Evolutionary conservation across 228 moss, liverwort and hornwort species (phyloP).

Genomic region (Sphagnum magellanicum): DNA sequence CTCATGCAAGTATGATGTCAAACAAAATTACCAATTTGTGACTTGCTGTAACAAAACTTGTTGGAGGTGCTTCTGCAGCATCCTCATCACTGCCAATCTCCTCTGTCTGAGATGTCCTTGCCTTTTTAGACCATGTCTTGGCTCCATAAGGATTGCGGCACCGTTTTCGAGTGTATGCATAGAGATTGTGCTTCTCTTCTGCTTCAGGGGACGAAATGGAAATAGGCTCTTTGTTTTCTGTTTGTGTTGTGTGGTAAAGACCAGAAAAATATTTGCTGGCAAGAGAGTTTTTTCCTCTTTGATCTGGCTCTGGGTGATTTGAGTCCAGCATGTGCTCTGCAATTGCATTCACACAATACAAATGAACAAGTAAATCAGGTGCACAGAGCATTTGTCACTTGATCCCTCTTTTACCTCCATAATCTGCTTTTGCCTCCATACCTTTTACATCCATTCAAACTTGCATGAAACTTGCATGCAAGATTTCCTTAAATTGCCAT

Average conservation of each 20-base stretch:
- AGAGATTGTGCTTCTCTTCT: conserved; percentile 39
- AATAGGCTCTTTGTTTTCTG: conserved; percentile 36
- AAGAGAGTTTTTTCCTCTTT: conserved; percentile 20
- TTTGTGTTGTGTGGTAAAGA: conserved; percentile 31
- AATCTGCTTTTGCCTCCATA: too few species aligned
- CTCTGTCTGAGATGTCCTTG: conserved; percentile 31
- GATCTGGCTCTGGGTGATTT: conserved; percentile 18
- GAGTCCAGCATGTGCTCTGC: conserved; percentile 1
- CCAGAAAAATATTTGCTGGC: conserved; percentile 21
- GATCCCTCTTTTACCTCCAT: too few species aligned
- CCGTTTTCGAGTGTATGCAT: conserved; percentile 49
- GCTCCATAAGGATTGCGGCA: conserved; percentile 44
- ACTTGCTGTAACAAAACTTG: conserved; percentile 75
- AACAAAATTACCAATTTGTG: conserved; percentile 61
- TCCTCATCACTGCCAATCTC: conserved; percentile 68
- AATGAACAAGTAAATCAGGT: too few species aligned
- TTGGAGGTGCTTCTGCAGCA: conserved; percentile 39
- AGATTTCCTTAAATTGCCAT: too few species aligned
- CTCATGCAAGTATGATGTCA: neutral
- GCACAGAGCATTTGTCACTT: too few species aligned
- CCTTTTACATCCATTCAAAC: too few species aligned
- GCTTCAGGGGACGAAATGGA: conserved; percentile 42
- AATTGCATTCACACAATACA: neutral
- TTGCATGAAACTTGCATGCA: too few species aligned
- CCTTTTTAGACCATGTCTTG: conserved; percentile 36